Evolutionary conservation across 1,284 basidiomycete genomes (phyloP).

Genomic region (Anthracocystis setariae): DNA sequence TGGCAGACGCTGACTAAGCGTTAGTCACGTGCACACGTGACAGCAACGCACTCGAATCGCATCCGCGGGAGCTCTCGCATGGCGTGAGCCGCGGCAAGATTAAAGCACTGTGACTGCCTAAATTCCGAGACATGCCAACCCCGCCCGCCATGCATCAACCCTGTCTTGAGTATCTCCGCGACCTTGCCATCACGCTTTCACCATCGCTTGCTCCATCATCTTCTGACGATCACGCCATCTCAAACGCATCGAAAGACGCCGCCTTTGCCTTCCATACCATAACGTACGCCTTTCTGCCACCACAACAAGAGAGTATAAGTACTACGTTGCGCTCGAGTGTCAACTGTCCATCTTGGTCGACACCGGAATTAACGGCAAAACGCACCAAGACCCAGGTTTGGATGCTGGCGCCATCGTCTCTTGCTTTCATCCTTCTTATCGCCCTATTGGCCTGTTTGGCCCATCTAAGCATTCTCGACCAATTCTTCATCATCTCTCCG

Average conservation of each 20-base stretch:
- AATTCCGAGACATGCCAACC: neutral
- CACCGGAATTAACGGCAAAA: neutral
- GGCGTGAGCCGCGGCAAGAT: slow-evolving; percentile 7
- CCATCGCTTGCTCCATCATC: neutral
- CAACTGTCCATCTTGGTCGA: neutral
- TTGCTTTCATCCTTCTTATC: slow-evolving; percentile 11
- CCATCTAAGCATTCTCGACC: slow-evolving; percentile 1
- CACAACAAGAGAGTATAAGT: too few relatives aligned
- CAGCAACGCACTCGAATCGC: neutral
- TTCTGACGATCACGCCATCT: neutral
- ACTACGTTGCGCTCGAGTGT: neutral
- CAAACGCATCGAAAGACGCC: neutral
- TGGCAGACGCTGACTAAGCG: too few relatives aligned
- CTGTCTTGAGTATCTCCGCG: neutral
- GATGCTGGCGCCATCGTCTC: slow-evolving; percentile 9
- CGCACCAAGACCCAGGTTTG: neutral
- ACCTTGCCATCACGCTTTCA: neutral
- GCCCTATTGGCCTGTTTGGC: slow-evolving; percentile 14
- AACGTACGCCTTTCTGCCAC: too few relatives aligned
- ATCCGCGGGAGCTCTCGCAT: slow-evolving; percentile 3
- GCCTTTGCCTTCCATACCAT: too few relatives aligned
- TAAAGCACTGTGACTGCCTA: neutral
- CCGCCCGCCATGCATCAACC: neutral
- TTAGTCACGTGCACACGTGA: too few relatives aligned
- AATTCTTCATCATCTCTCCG: neutral